Evolutionary conservation across 768 basidiomycete genomes (phyloP).

Genomic region (Termitomyces sp.): DNA sequence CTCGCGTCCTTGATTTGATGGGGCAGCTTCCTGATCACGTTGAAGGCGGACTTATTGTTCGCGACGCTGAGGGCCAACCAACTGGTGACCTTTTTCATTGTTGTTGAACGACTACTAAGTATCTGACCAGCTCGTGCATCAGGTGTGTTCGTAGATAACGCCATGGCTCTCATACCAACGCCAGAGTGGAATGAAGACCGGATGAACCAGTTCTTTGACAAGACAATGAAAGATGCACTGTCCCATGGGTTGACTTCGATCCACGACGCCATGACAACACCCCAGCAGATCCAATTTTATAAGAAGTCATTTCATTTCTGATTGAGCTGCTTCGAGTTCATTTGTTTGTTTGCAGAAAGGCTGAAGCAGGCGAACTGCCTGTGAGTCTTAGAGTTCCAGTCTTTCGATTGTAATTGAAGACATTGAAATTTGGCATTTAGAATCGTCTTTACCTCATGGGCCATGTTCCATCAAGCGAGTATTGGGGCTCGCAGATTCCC

Average conservation of each 20-base stretch:
- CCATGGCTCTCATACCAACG: conserved; percentile 67
- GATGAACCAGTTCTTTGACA: conserved; percentile 53
- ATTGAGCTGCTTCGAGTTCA: neutral
- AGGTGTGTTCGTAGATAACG: conserved; percentile 86
- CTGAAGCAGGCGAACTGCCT: conserved; percentile 62
- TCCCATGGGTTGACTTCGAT: conserved; percentile 78
- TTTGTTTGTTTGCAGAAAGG: conserved; percentile 43
- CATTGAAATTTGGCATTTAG: conserved; percentile 20
- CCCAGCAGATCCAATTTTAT: conserved; percentile 56
- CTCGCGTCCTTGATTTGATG: conserved; percentile 61
- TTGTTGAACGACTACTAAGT: neutral
- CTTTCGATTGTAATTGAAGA: neutral
- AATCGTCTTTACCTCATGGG: conserved; percentile 64
- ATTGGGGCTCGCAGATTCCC: conserved; percentile 64
- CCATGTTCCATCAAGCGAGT: conserved; percentile 41
- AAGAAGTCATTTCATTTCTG: conserved; percentile 35
- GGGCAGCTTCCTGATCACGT: conserved; percentile 54
- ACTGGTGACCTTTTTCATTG: conserved; percentile 42
- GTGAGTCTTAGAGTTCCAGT: conserved; percentile 31
- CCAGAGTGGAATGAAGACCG: conserved; percentile 62
- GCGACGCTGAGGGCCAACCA: conserved; percentile 55
- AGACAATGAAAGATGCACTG: conserved; percentile 64
- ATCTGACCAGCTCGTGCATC: neutral
- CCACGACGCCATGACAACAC: conserved; percentile 69
- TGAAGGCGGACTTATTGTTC: conserved; percentile 71